These are phyloP conservation scores for Colletotrichum caudatum DNA, from an alignment of 2,329 filamentous ascomycete species.

Conservation along the genomic window DNA sequence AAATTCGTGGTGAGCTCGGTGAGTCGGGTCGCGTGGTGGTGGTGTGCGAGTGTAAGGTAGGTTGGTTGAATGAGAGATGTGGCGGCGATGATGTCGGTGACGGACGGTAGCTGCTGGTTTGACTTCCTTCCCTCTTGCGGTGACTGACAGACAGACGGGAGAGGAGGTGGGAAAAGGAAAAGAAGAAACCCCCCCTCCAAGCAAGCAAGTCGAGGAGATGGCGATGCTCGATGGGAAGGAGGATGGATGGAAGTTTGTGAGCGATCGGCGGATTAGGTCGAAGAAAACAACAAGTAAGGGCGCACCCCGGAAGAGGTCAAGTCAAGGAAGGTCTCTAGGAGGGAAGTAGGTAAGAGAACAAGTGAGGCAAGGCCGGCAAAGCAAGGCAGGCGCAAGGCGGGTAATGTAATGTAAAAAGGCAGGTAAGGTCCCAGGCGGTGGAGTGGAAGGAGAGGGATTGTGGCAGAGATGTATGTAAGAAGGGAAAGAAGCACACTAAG, in stretches of 20 bases:
- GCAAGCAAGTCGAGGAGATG: neutral
- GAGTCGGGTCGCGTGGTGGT: neutral
- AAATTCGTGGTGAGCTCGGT: neutral
- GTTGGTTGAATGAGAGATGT: neutral
- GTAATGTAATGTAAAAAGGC: conserved; percentile 39
- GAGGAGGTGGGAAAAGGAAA: neutral
- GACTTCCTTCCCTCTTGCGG: too few species aligned
- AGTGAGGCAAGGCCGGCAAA: conserved; percentile 16
- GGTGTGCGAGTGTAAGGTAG: neutral
- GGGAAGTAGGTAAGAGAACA: conserved; percentile 22
- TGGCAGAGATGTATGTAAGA: conserved; percentile 39
- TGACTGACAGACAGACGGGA: neutral
- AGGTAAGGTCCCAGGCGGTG: conserved; percentile 21
- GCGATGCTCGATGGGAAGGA: conserved; percentile 15
- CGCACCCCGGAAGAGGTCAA: conserved; percentile 6
- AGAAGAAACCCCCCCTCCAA: neutral
- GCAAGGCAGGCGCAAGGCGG: conserved; percentile 32
- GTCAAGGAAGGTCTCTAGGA: neutral
- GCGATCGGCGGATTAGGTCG: conserved; percentile 28
- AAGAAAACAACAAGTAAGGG: neutral
- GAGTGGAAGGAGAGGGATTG: conserved; percentile 34
- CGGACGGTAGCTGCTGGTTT: neutral
- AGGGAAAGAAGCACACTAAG: conserved; percentile 31
- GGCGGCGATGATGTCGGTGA: conserved; percentile 2
- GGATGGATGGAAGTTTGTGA: conserved; percentile 6